These are phyloP conservation scores for Aspergillus amoenus DNA, from an alignment of 2,329 filamentous ascomycete genomes.

Conservation along the genomic window DNA sequence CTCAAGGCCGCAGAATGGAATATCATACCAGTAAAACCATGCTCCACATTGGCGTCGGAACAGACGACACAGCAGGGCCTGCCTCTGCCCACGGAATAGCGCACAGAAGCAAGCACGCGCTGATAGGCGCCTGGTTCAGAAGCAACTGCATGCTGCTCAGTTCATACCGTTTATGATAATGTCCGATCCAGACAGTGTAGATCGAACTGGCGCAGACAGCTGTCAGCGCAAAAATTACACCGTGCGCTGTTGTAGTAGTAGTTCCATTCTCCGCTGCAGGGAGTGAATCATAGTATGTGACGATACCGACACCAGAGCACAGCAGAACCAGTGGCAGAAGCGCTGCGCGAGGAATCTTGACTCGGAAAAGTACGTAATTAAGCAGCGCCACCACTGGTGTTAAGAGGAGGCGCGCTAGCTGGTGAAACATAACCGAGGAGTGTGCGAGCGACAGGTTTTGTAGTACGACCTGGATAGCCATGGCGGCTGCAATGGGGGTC, in stretches of 20 bases:
- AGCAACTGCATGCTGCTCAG: constrained; percentile 25
- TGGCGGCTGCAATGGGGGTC: constrained; percentile 20
- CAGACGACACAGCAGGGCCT: constrained; percentile 10
- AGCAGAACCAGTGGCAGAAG: constrained; percentile 17
- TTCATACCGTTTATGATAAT: constrained; percentile 20
- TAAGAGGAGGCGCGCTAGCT: constrained; percentile 21
- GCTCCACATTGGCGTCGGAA: constrained; percentile 19
- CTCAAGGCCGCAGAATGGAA: too few relatives aligned
- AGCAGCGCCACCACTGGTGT: constrained; percentile 19
- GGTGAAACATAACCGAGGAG: constrained; percentile 25
- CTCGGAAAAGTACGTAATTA: constrained; percentile 20
- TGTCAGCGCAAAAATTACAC: constrained; percentile 19
- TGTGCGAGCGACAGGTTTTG: constrained; percentile 22
- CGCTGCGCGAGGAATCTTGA: constrained; percentile 16
- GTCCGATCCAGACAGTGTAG: constrained; percentile 21
- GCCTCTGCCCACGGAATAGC: constrained; percentile 19
- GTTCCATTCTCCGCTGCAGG: constrained; percentile 12
- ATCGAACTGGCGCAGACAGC: constrained; percentile 22
- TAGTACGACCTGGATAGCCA: constrained; percentile 23
- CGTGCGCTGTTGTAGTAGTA: constrained; percentile 16
- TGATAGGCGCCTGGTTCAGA: constrained; percentile 22
- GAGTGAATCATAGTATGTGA: constrained; percentile 22
- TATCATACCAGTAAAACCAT: constrained; percentile 16
- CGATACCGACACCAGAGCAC: constrained; percentile 20
- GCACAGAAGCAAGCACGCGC: constrained; percentile 17